Evolutionary conservation across 2,329 filamentous ascomycete genomes (phyloP), one percentile per base, ranked within the genome.

Genomic region (Colletotrichum sp.): DNA sequence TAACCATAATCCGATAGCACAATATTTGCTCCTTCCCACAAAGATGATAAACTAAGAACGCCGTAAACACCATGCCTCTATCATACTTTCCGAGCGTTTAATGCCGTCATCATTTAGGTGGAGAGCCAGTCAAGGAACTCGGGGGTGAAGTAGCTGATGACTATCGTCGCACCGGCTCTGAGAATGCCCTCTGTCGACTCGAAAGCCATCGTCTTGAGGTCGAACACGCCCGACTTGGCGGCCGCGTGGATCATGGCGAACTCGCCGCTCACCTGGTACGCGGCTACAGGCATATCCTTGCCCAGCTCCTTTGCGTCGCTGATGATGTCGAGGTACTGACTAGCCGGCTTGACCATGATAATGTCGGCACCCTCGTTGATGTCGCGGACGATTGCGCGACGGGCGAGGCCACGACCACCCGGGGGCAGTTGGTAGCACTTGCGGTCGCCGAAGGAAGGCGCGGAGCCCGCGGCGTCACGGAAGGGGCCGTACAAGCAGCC

Each of bases 321-420:
- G 83, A 99, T 98, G 79, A 99, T 98, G 84, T 99, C 97, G 59
- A 99, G 90, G 83, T 98, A 99, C 83, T 96, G 95, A 79, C 94
- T 94, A 12, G 97, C 97, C 3, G 97, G 97, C 89, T 99, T 99
- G 75, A 99, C 97, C 96, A 99, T 98, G 85, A 99, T 98, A 78
- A 98, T 95, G 81, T 99, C 97, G 24, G 97, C 97, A 31, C 97
- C 97, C 85, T 99, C 97, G 76, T 89, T 90, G 78, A 99, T 96
- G 82, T 99, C 97, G 78, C 97, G 91, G 54, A 92, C 87, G 77
- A 99, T 98, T 63, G 97, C 97, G 78, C 97, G 92, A 77, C 97
- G 92, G 18, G 97, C 97, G 58, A 99, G 91, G 38, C 97, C 97
- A 65, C 97, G 93, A 31, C 96, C 97, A 75, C 96, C 96, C 0